phyloP scores from a whole-genome alignment of 495 filamentous ascomycete species.

The Penicillium paradoxum region DNA sequence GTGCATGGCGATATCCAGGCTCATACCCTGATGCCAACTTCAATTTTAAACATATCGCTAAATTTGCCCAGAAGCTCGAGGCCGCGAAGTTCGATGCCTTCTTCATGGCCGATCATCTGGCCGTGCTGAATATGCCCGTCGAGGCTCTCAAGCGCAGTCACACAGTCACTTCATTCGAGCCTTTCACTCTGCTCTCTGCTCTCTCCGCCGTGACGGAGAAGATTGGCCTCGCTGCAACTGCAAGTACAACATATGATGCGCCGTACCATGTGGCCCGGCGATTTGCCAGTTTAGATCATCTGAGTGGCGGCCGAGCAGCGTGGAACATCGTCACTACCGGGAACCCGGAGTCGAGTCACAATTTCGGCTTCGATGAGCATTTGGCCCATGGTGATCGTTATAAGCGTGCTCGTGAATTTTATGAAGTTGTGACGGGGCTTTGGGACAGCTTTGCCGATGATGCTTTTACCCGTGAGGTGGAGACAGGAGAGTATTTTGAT shows the following conservation, averaged over 20 bases:
- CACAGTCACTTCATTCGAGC: constrained; percentile 50
- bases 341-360: constrained; percentile 35
- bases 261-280: constrained; percentile 61
- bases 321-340: constrained; percentile 41
- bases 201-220: constrained; percentile 42
- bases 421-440: constrained; percentile 34
- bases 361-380: constrained; percentile 35
- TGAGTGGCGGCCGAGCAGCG: constrained; percentile 50
- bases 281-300: constrained; percentile 58
- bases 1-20: constrained; percentile 54
- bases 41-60: constrained; percentile 49
- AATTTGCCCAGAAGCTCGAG: constrained; percentile 53
- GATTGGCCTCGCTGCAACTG: constrained; percentile 51
- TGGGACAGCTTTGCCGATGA: constrained; percentile 56
- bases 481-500: constrained; percentile 45
- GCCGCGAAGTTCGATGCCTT: constrained; percentile 57
- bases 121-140: constrained; percentile 53
- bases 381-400: constrained; percentile 34
- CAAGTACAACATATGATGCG: constrained; percentile 58
- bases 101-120: constrained; percentile 59
- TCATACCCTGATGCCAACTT: constrained; percentile 56
- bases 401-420: constrained; percentile 38
- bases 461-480: constrained; percentile 45
- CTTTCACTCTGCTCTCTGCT: constrained; percentile 47
- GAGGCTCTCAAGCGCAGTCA: constrained; percentile 54